Base-by-base conservation (phyloP, 1,284 basidiomycete genomes). In the Apiotrichum gracile region DNA sequence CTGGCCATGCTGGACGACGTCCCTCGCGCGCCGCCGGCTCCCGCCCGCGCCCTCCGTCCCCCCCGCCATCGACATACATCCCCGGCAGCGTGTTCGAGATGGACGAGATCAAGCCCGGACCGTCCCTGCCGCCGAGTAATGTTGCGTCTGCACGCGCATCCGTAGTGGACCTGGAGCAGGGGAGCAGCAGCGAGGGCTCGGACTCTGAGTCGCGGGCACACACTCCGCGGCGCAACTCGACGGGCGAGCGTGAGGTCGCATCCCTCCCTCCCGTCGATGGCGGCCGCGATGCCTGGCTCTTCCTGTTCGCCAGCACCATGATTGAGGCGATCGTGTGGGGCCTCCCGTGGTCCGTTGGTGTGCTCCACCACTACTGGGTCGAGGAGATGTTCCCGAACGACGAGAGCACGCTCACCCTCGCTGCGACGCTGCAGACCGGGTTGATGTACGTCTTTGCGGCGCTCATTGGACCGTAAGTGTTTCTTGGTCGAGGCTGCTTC, bases 331-430 rank as follows among this genome's bases (percentile, higher is more conserved):
- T 52, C 29, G 50, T 74, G 5, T 76, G 70, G 67, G 74, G 74
- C 3, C 51, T 76, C n/a, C 70, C 71, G 13, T 75, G 67, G 54
- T 64, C 66, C 24, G 63, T 73, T 34, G 72, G 72, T 55, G 66
- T 75, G 25, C 60, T 75, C 38, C 69, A 72, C 55, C 61, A 64
- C 27, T 76, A 73, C 53, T 76, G 74, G 73, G 53, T 62, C 5
- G 55, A 46, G 4, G 52, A 52, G 17, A 60, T 73, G 35, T 75
- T 76, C 51, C 63, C 67, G 5, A 31, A 24, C 10, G 26, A 44
- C n/a, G 66, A 57, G 55, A 57, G 57, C 7, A 67, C 64, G 6
- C 62, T 74, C 46, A 73, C 73, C 4, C 58, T 72, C 7, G 69
- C 72, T 4, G 68, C 72, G 17, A 72, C 74, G 19, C 54, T 75